Evolutionary conservation across 164 flowering plant species (phyloP).

Genomic region (Berberis vulgaris): DNA sequence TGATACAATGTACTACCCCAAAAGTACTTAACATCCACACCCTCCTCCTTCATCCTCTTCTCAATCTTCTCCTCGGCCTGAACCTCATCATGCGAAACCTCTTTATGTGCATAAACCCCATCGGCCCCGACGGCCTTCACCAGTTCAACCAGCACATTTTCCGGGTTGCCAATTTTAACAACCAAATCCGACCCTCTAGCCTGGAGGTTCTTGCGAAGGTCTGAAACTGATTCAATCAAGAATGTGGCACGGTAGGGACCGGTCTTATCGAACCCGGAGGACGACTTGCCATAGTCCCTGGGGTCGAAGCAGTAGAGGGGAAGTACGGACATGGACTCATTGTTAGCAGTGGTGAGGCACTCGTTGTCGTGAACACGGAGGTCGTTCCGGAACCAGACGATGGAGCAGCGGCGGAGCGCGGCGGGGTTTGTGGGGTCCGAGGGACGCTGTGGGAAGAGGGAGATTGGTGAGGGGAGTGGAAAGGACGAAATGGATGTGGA

Average conservation of each 20-base stretch:
- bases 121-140: conserved; percentile 85
- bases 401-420: conserved; percentile 58
- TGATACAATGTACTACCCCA: conserved; percentile 98
- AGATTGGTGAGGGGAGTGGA: conserved; percentile 29
- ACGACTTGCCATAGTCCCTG: conserved; percentile 76
- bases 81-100: conserved; percentile 74
- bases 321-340: conserved; percentile 71
- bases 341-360: conserved; percentile 59
- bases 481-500: conserved; percentile 49
- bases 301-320: conserved; percentile 93
- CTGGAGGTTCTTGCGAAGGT: conserved; percentile 56
- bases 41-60: conserved; percentile 71
- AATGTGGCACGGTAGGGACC: conserved; percentile 79
- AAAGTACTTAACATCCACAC: conserved; percentile 83
- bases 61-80: conserved; percentile 73
- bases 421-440: conserved; percentile 63
- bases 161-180: conserved; percentile 77
- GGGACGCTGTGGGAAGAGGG: conserved; percentile 52
- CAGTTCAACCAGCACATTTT: conserved; percentile 59
- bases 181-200: conserved; percentile 80
- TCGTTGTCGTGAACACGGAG: conserved; percentile 90
- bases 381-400: conserved; percentile 89
- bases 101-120: conserved; percentile 72
- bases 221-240: conserved; percentile 67
- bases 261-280: conserved; percentile 85